A percentile compares a stretch with the other conserved stretches of the same genome.
These are phyloP conservation scores for Shiraia sp. DNA, from an alignment of 2,329 filamentous ascomycete species.

Conservation along the genomic window DNA sequence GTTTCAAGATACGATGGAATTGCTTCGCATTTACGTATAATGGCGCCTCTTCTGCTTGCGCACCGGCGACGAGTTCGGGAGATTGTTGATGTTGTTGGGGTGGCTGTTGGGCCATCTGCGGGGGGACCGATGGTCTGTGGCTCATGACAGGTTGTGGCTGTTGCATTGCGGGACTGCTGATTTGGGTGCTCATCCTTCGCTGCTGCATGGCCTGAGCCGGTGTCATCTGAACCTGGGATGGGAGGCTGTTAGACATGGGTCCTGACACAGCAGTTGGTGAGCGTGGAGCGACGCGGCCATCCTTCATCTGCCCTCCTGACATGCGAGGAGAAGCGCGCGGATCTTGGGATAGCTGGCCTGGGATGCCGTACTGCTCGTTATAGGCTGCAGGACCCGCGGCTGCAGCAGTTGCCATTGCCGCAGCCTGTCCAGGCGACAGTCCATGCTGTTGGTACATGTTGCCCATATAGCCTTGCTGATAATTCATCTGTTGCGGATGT, in stretches of 20 bases:
- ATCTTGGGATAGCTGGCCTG: conserved; percentile 60
- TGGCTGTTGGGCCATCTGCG: conserved; percentile 57
- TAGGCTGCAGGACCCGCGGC: conserved; percentile 77
- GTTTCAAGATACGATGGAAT: conserved; percentile 95
- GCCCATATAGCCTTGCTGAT: conserved; percentile 76
- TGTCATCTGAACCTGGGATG: conserved; percentile 46
- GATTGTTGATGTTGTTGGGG: conserved; percentile 74
- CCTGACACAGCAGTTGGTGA: conserved; percentile 74
- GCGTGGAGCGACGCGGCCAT: conserved; percentile 70
- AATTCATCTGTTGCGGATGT: conserved; percentile 74
- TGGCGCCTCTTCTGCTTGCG: conserved; percentile 80
- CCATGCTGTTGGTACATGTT: conserved; percentile 75
- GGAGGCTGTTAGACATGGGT: conserved; percentile 53
- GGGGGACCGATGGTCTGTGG: conserved; percentile 61
- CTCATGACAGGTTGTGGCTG: conserved; percentile 77
- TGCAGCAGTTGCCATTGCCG: conserved; percentile 91
- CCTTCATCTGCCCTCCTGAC: conserved; percentile 68
- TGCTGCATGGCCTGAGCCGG: conserved; percentile 43
- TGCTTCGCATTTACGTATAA: conserved; percentile 99
- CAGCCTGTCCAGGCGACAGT: conserved; percentile 82
- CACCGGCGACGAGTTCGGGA: conserved; percentile 73
- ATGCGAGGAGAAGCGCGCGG: conserved; percentile 74
- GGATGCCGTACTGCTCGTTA: conserved; percentile 64
- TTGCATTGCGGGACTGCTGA: conserved; percentile 57
- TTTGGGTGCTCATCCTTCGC: conserved; percentile 48